Conservation (phyloP, 305 asterid species). For the Fraxinus albicans region DNA sequence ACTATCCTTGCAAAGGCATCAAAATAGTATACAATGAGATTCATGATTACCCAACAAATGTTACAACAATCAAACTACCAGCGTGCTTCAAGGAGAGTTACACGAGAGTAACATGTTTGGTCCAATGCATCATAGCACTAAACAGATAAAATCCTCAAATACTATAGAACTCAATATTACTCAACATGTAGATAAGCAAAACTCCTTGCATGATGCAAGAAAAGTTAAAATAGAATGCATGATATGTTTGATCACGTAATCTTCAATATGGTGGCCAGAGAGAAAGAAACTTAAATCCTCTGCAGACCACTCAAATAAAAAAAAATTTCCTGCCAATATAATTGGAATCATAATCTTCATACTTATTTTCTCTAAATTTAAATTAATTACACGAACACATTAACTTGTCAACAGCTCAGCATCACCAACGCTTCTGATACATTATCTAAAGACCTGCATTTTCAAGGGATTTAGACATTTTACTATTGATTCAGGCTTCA, state of each 20-base stretch:
- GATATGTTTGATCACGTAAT: background rate
- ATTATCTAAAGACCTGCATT: background rate
- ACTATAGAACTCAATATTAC: background rate
- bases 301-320: background rate
- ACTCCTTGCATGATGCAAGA: background rate
- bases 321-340: background rate
- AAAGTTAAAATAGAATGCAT: background rate
- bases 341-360: background rate
- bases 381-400: background rate
- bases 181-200: background rate
- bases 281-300: background rate
- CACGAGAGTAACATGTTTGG: background rate
- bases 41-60: background rate
- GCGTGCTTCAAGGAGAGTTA: background rate
- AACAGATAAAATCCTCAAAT: background rate
- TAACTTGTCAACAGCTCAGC: background rate
- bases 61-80: background rate
- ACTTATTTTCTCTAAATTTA: background rate
- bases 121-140: background rate
- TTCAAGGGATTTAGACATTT: conserved; percentile 10
- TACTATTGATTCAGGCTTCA: conserved; percentile 32
- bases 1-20: conserved; percentile 44
- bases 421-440: background rate
- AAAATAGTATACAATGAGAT: conserved; percentile 16
- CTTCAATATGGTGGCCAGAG: background rate